Base-by-base conservation (phyloP, 2,329 filamentous ascomycete species). In the Ophiostoma perfectum region DNA sequence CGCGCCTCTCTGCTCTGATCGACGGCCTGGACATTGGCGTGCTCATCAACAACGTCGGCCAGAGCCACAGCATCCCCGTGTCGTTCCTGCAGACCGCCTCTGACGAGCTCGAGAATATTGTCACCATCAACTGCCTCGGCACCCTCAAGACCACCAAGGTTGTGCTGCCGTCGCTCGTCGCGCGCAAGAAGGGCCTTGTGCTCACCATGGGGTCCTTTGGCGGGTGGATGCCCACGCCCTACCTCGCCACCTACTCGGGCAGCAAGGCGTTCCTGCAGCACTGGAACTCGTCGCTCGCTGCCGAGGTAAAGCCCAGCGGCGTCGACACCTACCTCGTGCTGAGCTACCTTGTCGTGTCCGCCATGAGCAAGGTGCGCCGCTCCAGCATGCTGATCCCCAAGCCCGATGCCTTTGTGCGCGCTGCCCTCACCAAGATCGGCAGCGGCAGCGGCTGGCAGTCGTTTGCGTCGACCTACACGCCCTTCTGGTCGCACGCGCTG, bases 191-290 rank as follows among this genome's bases (percentile, higher is more conserved):
- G 69, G 95, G 96, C 38, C 84, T 99, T 47, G 92, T 99, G 75
- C 83, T 99, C 68, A 99, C 94, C 69, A 97, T 99, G 93, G 95
- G 94, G 64, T 97, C 93, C 11, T 96, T 98, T 77, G 95, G 90
- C 71, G 96, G 95, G 73, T 90, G 96, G 80, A 87, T 95, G 70
- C 95, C 95, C 7, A 97, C 92, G 0, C 93, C 96, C 5, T 88
- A 95, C 67, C 86, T 99, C 62, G 95, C 95, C 12, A 98, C 95
- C 3, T 99, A 99, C 84, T 96, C 92, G 62, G 95, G 95, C 73
- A 95, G 90, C 86, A 99, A 99, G 81, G 94, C 95, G 1, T 99
- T 99, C 85, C 84, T 99, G 65, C 94, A 98, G 80, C 90, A 96
- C 76, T 99, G 95, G 95, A 97, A 91, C 73, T 90, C 88, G 5